Conservation (phyloP, 129 eudicot genomes). For the Cynara cardunculus region DNA sequence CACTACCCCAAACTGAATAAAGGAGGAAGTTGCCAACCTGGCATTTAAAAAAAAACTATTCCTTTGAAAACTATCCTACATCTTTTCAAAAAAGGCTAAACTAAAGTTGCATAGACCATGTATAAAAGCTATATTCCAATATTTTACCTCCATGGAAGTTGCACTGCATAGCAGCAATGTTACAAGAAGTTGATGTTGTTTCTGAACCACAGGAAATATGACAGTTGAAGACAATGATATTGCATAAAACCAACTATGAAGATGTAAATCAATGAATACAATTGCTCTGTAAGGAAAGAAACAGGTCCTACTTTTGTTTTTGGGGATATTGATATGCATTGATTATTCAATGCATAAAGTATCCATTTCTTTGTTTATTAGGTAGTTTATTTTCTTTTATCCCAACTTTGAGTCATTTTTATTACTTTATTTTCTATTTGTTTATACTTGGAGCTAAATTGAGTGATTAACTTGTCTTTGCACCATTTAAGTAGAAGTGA, state of each 20-base stretch:
- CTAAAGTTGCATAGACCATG: neutral
- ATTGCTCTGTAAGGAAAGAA: neutral
- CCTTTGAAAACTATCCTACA: neutral
- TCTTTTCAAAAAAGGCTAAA: neutral
- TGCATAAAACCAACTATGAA: constrained; percentile 13
- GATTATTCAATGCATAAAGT: too few relatives aligned
- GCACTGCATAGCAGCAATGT: constrained; percentile 98
- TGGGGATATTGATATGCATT: neutral
- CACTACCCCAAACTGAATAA: neutral
- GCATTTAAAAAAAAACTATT: neutral
- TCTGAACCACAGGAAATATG: constrained; percentile 92
- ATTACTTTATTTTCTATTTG: too few relatives aligned
- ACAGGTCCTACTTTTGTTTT: neutral
- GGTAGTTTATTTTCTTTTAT: too few relatives aligned
- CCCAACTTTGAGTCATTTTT: too few relatives aligned
- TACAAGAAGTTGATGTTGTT: constrained; percentile 97
- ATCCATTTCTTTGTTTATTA: too few relatives aligned
- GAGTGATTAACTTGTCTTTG: too few relatives aligned
- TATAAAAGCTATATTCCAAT: neutral
- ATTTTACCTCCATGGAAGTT: constrained; percentile 88
- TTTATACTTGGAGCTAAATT: too few relatives aligned
- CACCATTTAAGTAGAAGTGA: too few relatives aligned
- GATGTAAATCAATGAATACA: neutral
- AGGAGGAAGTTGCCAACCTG: neutral
- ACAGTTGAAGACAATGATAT: constrained; percentile 49